Evolutionary conservation across 1,284 basidiomycete species (phyloP).

Genomic region (Microbotryomycetes sp.): DNA sequence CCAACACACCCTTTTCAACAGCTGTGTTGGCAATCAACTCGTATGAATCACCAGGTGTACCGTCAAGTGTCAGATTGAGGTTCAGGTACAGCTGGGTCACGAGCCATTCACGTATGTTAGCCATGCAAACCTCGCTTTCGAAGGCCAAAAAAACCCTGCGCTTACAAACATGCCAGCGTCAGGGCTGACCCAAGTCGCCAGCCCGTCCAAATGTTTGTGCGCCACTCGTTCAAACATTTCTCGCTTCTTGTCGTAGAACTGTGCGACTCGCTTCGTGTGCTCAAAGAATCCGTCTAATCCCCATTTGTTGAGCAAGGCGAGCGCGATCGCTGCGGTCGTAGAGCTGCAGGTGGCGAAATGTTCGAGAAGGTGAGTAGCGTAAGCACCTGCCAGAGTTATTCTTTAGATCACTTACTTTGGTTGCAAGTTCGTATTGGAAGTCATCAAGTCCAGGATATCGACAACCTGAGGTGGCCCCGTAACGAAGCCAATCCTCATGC

Average conservation of each 20-base stretch:
- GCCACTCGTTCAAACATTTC: slow-evolving; percentile 74
- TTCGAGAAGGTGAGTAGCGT: neutral
- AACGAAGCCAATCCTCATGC: slow-evolving; percentile 61
- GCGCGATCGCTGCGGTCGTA: slow-evolving; percentile 69
- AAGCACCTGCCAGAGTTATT: neutral
- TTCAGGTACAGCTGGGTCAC: slow-evolving; percentile 24
- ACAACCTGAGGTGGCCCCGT: slow-evolving; percentile 70
- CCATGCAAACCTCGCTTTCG: neutral
- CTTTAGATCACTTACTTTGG: slow-evolving; percentile 38
- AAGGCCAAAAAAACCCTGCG: slow-evolving; percentile 4
- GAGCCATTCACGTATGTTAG: neutral
- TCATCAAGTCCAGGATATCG: slow-evolving; percentile 63
- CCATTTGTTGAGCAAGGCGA: slow-evolving; percentile 65
- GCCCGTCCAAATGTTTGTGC: slow-evolving; percentile 61
- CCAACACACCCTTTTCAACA: slow-evolving; percentile 72
- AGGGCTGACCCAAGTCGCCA: slow-evolving; percentile 77
- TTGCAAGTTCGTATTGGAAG: slow-evolving; percentile 70
- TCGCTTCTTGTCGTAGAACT: slow-evolving; percentile 71
- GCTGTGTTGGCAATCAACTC: slow-evolving; percentile 72
- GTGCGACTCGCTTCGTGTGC: slow-evolving; percentile 62
- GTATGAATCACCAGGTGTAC: slow-evolving; percentile 60
- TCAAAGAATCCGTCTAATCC: slow-evolving; percentile 59
- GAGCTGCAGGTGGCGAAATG: slow-evolving; percentile 45
- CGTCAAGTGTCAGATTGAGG: slow-evolving; percentile 34
- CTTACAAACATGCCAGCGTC: slow-evolving; percentile 61